These are phyloP conservation scores for Kuraishia piskuri DNA, from an alignment of 805 yeast species.

Conservation along the genomic window DNA sequence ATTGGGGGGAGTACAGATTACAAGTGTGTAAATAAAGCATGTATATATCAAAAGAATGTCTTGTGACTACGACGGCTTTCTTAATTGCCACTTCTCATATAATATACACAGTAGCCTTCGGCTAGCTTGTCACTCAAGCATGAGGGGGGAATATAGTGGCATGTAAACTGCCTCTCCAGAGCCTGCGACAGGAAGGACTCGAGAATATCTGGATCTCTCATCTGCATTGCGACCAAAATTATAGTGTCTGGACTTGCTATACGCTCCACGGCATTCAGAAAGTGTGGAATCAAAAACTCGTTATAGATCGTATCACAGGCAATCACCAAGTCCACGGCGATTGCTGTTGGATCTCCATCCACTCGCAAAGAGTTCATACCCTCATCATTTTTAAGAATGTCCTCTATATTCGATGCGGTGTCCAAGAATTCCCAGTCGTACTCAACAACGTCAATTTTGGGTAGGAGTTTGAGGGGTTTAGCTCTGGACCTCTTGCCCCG, in stretches of 20 bases:
- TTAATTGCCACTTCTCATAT: background rate
- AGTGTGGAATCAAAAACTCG: constrained; percentile 43
- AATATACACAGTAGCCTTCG: constrained; percentile 1
- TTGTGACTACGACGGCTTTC: no score
- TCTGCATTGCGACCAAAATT: constrained; percentile 39
- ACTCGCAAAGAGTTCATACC: no score
- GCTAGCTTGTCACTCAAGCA: background rate
- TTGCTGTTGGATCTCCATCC: background rate
- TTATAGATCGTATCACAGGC: constrained; percentile 66
- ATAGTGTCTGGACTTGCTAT: constrained; percentile 27
- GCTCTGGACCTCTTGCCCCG: background rate
- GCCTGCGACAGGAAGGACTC: constrained; percentile 34
- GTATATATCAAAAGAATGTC: no score
- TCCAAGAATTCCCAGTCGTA: constrained; percentile 55
- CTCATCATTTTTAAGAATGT: background rate
- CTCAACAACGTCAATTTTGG: constrained; percentile 35
- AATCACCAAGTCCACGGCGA: constrained; percentile 31
- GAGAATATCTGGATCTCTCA: constrained; percentile 42
- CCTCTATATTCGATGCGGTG: constrained; percentile 17
- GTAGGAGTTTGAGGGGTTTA: background rate
- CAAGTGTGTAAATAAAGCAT: background rate
- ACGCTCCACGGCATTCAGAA: constrained; percentile 32
- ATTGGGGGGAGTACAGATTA: constrained; percentile 6
- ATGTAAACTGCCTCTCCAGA: constrained; percentile 11
- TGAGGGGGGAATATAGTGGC: background rate